Base-by-base conservation (phyloP, 225 moss, liverwort and hornwort species). In the Antitrichia curtipendula region DNA sequence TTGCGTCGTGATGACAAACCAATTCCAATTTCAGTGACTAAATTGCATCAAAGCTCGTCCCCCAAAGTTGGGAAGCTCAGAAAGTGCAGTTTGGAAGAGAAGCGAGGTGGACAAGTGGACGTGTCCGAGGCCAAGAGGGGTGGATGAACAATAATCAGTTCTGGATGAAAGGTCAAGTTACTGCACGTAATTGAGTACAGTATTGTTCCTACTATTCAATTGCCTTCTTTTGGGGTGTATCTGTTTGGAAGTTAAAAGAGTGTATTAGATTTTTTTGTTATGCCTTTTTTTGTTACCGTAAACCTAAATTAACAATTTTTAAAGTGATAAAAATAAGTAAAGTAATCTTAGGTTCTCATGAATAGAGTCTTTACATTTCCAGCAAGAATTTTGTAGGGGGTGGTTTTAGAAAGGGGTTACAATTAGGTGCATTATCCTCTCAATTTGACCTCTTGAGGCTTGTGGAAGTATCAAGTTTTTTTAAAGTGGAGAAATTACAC, bases 261-360 rank as follows among this genome's bases (percentile, higher is more conserved):
- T 8, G 24, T 8, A 8, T 4, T 69, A 69, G 13, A 68, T 40
- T 38, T 2, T 38, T 2, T 4, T 13, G 2, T 68, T 23, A 8
- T 4, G 4, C 4, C 23, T 40, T 68, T n/a, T 38, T n/a, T 49
- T 13, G 13, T 13, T 1, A 38, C 0, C 0, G 0, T 68, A 68
- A 38, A 0, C 12, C 2, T 68, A 13, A 40, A 68, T 3, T 13
- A 23, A 24, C 3, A 23, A 23, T 9, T 22, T 68, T 8, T 13
- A 23, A 68, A 69, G 69, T 40, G 1, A 0, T 4, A 38, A 40
- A 69, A 69, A 40, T n/a, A n/a, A n/a, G n/a, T n/a, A 10, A 13
- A 24, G 4, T n/a, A 40, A n/a, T 0, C 8, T 1, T 13, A 13
- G 4, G 14, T 12, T 40, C 38, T 24, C 40, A 24, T 14, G 5